Evolutionary conservation across 1,139 yeast species (phyloP).

Genomic region (Pichia norvegensis): DNA sequence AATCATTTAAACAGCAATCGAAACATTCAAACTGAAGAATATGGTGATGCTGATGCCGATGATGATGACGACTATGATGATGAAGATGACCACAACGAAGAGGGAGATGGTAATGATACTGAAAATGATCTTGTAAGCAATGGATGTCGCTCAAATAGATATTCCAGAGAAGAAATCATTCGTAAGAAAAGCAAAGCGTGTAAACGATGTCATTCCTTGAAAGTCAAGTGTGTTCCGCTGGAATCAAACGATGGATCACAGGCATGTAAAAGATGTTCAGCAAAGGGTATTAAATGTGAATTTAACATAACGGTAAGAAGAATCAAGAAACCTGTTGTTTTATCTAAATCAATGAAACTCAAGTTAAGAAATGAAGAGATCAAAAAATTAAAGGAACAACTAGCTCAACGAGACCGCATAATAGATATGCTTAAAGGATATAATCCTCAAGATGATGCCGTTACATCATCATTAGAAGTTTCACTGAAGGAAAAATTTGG

Average conservation of each 20-base stretch:
- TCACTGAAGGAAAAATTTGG: slow-evolving; percentile 7
- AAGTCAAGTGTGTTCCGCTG: slow-evolving; percentile 75
- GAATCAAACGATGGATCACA: slow-evolving; percentile 45
- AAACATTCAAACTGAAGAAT: no score
- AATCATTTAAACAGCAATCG: background rate
- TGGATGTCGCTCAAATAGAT: background rate
- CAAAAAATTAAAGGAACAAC: slow-evolving; percentile 10
- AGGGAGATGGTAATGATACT: background rate
- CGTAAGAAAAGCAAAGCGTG: slow-evolving; percentile 53
- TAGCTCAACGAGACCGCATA: slow-evolving; percentile 16
- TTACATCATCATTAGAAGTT: background rate
- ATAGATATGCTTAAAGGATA: slow-evolving; percentile 14
- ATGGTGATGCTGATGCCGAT: background rate
- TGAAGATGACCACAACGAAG: slow-evolving; percentile 1
- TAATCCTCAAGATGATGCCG: slow-evolving; percentile 9
- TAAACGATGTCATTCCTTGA: slow-evolving; percentile 69
- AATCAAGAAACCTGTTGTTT: slow-evolving; percentile 28
- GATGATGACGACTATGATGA: slow-evolving; percentile 1
- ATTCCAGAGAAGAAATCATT: background rate
- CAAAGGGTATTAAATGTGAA: slow-evolving; percentile 56
- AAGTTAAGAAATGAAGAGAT: slow-evolving; percentile 12
- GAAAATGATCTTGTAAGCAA: background rate
- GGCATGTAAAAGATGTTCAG: slow-evolving; percentile 71
- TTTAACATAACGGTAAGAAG: slow-evolving; percentile 58
- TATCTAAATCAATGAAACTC: slow-evolving; percentile 10